Percentiles rank a stretch among this genome's conserved stretches.
Conservation (phyloP, 2,329 filamentous ascomycete genomes). For the Madurella fahalii region DNA sequence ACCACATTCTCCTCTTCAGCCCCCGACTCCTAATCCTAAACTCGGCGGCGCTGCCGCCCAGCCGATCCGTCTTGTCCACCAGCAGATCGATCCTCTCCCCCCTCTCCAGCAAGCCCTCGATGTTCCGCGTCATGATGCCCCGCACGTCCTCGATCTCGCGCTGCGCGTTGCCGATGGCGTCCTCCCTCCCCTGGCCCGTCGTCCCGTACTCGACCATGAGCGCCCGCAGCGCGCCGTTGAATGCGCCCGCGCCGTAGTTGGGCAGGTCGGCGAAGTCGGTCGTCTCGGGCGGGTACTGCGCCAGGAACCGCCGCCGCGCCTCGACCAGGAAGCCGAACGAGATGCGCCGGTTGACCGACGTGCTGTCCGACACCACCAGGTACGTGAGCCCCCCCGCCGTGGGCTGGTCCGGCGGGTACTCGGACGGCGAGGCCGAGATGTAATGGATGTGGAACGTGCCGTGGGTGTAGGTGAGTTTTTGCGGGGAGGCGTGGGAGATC, state of each 20-base stretch:
- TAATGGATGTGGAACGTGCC: conserved; percentile 93
- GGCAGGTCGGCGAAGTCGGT: conserved; percentile 72
- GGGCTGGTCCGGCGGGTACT: conserved; percentile 48
- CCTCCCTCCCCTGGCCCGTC: conserved; percentile 67
- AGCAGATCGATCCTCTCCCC: conserved; percentile 91
- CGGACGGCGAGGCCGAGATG: conserved; percentile 76
- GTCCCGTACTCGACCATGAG: conserved; percentile 84
- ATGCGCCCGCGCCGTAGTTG: conserved; percentile 83
- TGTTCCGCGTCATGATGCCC: conserved; percentile 94
- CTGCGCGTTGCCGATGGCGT: conserved; percentile 79
- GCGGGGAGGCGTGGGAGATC: conserved; percentile 72
- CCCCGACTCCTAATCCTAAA: conserved; percentile 85
- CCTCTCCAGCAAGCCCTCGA: conserved; percentile 81
- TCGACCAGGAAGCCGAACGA: conserved; percentile 91
- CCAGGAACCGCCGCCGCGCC: conserved; percentile 82
- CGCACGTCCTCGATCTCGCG: conserved; percentile 88
- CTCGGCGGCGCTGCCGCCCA: conserved; percentile 84
- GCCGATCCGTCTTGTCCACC: conserved; percentile 91
- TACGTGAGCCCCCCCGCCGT: conserved; percentile 83
- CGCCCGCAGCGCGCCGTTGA: conserved; percentile 72
- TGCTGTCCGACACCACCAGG: conserved; percentile 78
- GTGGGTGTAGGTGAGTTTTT: conserved; percentile 94
- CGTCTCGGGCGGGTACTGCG: conserved; percentile 58
- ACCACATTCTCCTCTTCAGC: conserved; percentile 94
- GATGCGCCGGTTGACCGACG: conserved; percentile 72